phyloP scores from a whole-genome alignment of 495 filamentous ascomycete genomes.

The Penicillium salamii region DNA sequence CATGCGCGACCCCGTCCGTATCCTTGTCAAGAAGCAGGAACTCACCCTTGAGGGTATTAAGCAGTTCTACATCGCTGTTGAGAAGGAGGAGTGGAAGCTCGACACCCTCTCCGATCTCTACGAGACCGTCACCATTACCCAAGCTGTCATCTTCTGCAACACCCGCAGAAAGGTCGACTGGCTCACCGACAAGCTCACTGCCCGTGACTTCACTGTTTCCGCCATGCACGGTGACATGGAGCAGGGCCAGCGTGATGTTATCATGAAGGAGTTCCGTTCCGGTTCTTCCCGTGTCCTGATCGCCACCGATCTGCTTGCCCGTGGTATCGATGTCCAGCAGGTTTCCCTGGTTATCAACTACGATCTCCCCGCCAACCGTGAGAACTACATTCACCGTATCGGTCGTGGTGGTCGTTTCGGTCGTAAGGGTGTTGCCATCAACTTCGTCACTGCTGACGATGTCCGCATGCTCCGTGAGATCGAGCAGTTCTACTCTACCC shows the following conservation, averaged over 20 bases:
- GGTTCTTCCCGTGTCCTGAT: slow-evolving; percentile 97
- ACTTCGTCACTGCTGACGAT: slow-evolving; percentile 99
- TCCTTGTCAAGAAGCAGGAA: slow-evolving; percentile 99
- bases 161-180: slow-evolving; percentile 99
- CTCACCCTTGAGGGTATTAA: slow-evolving; percentile 99
- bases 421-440: slow-evolving; percentile 99
- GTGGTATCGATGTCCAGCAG: slow-evolving; percentile 99
- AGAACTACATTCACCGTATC: slow-evolving; percentile 99
- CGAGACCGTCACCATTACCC: slow-evolving; percentile 98
- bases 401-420: slow-evolving; percentile 98
- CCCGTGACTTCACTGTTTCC: slow-evolving; percentile 97
- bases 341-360: slow-evolving; percentile 99
- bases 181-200: slow-evolving; percentile 98
- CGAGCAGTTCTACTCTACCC: slow-evolving; percentile 66
- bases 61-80: slow-evolving; percentile 99
- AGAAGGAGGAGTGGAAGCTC: slow-evolving; percentile 99
- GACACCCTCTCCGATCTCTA: slow-evolving; percentile 98
- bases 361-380: slow-evolving; percentile 95
- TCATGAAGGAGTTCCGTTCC: slow-evolving; percentile 99
- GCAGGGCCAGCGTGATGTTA: slow-evolving; percentile 92
- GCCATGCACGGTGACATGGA: slow-evolving; percentile 99
- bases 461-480: slow-evolving; percentile 99
- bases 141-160: slow-evolving; percentile 99
- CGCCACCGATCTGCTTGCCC: slow-evolving; percentile 93
- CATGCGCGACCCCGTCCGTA: slow-evolving; percentile 98